Evolutionary conservation across 2,329 filamentous ascomycete species (phyloP).

Genomic region (Colletotrichum noveboracense): DNA sequence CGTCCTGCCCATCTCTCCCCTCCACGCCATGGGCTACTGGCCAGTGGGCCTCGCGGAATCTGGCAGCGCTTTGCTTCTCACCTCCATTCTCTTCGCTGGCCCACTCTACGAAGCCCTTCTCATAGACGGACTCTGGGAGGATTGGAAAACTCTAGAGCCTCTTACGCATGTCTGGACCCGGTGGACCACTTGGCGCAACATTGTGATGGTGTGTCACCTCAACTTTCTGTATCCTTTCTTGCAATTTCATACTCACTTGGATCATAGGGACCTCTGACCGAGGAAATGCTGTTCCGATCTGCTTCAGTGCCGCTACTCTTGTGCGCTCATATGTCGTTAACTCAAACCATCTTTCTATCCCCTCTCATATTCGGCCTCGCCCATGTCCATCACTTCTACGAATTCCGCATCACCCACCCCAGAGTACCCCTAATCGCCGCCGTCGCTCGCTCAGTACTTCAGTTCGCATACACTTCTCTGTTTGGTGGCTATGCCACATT

Average conservation of each 20-base stretch:
- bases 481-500: conserved; percentile 96
- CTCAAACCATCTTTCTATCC: conserved; percentile 76
- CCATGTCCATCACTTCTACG: conserved; percentile 95
- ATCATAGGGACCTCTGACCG: conserved; percentile 80
- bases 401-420: conserved; percentile 84
- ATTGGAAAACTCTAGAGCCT: conserved; percentile 63
- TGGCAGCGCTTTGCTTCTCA: conserved; percentile 69
- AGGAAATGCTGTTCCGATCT: conserved; percentile 93
- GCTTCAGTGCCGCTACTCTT: conserved; percentile 84
- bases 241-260: neutral
- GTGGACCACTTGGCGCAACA: conserved; percentile 87
- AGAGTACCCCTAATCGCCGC: conserved; percentile 67
- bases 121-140: conserved; percentile 72
- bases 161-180: conserved; percentile 68
- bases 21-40: conserved; percentile 82
- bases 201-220: conserved; percentile 67
- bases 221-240: neutral
- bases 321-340: conserved; percentile 63
- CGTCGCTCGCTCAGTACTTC: conserved; percentile 76
- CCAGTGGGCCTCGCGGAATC: conserved; percentile 73
- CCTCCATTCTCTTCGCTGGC: conserved; percentile 79
- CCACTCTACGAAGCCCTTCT: conserved; percentile 83
- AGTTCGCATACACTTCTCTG: conserved; percentile 88
- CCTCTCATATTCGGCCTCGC: conserved; percentile 92
- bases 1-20: conserved; percentile 54